These are phyloP conservation scores for Tremella fuciformis DNA, from an alignment of 768 basidiomycete species.

Conservation along the genomic window DNA sequence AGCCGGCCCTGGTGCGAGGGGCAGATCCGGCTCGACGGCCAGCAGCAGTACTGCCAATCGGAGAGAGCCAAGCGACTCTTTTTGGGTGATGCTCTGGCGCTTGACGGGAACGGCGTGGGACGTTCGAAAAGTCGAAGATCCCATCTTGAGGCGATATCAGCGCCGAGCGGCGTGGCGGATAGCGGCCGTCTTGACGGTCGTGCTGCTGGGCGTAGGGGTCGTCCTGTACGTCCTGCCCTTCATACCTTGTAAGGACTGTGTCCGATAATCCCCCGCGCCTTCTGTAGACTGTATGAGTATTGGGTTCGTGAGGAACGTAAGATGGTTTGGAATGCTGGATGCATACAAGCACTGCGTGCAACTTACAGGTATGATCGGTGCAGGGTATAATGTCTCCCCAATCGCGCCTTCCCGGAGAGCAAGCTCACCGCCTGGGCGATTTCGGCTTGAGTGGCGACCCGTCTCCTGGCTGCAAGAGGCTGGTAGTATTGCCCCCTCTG, in stretches of 20 bases:
- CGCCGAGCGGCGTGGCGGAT: background rate
- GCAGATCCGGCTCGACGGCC: background rate
- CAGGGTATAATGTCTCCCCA: too few relatives aligned
- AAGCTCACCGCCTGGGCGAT: too few relatives aligned
- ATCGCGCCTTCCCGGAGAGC: too few relatives aligned
- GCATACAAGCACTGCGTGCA: too few relatives aligned
- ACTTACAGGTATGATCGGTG: too few relatives aligned
- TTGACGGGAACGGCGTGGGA: constrained; percentile 2
- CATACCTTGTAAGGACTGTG: background rate
- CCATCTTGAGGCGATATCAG: constrained; percentile 6
- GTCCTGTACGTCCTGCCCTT: background rate
- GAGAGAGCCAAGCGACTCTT: background rate
- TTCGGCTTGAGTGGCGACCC: too few relatives aligned
- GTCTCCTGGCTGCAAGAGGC: too few relatives aligned
- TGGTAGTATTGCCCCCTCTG: too few relatives aligned
- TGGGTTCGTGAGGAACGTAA: too few relatives aligned
- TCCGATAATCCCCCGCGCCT: too few relatives aligned
- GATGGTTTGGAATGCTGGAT: too few relatives aligned
- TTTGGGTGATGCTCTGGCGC: background rate
- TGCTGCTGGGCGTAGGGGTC: background rate
- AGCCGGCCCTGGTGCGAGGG: background rate
- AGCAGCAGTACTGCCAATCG: background rate
- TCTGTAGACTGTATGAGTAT: too few relatives aligned
- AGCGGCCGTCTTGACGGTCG: background rate
- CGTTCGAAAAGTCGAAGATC: constrained; percentile 5